Conservation (phyloP, 2,329 filamentous ascomycete species). For the Claviceps lovelessii region DNA sequence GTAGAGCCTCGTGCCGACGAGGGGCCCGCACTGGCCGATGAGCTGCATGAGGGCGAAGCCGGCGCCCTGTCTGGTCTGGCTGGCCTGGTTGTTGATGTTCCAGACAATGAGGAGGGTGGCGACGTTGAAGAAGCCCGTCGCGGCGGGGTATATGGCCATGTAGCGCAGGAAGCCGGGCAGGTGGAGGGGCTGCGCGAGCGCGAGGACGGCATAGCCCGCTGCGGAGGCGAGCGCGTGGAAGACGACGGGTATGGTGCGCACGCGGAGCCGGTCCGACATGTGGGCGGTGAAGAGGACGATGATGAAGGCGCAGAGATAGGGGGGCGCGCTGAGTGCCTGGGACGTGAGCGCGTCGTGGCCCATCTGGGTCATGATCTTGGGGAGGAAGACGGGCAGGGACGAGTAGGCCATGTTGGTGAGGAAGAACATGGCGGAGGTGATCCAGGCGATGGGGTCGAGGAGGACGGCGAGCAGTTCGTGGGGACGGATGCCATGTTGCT, state of each 20-base stretch:
- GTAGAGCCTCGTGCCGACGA: slow-evolving; percentile 54
- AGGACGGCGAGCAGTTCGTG: slow-evolving; percentile 38
- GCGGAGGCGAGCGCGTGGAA: slow-evolving; percentile 54
- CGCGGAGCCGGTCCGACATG: slow-evolving; percentile 51
- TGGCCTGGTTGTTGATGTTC: slow-evolving; percentile 74
- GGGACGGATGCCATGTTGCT: slow-evolving; percentile 29
- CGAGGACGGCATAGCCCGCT: slow-evolving; percentile 44
- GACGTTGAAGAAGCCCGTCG: slow-evolving; percentile 68
- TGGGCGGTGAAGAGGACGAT: slow-evolving; percentile 58
- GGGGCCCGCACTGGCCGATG: slow-evolving; percentile 65
- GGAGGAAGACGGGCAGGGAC: slow-evolving; percentile 76
- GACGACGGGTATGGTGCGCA: slow-evolving; percentile 53
- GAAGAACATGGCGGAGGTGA: slow-evolving; percentile 74
- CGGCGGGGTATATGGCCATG: slow-evolving; percentile 62
- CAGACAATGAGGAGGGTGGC: slow-evolving; percentile 77
- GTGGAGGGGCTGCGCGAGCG: slow-evolving; percentile 35
- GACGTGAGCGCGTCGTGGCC: slow-evolving; percentile 52
- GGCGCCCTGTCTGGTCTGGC: slow-evolving; percentile 53
- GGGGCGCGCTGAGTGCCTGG: slow-evolving; percentile 68
- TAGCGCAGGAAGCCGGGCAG: slow-evolving; percentile 46
- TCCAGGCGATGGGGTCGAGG: slow-evolving; percentile 34
- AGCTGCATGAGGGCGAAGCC: slow-evolving; percentile 71
- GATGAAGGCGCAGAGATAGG: slow-evolving; percentile 63
- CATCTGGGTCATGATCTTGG: slow-evolving; percentile 65
- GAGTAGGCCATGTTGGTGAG: slow-evolving; percentile 77